phyloP scores from a whole-genome alignment of 495 filamentous ascomycete species.

The Tuber magnatum region DNA sequence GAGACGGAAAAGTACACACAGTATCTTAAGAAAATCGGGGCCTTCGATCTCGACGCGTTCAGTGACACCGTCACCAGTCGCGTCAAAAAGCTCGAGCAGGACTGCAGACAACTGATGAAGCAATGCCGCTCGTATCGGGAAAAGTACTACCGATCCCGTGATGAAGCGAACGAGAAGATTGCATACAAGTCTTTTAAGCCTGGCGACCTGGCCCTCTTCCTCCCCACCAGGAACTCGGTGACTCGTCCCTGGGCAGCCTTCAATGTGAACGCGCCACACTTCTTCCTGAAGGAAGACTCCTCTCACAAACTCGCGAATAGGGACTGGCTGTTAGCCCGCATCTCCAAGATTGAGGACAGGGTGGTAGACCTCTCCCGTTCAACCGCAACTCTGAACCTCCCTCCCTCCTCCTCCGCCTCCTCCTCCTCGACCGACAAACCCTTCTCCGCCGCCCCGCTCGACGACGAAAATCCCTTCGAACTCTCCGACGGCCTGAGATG shows the following conservation, averaged over 20 bases:
- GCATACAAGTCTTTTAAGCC: constrained; percentile 95
- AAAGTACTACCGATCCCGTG: constrained; percentile 72
- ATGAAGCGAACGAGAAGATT: constrained; percentile 91
- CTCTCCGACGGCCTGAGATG: constrained; percentile 90
- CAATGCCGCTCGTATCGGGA: constrained; percentile 82
- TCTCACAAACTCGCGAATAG: constrained; percentile 69
- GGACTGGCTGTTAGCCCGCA: constrained; percentile 92
- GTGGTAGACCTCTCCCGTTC: constrained; percentile 86
- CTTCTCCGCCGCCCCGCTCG: constrained; percentile 47
- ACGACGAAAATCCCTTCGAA: constrained; percentile 96
- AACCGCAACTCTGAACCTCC: constrained; percentile 49
- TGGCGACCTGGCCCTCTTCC: constrained; percentile 89
- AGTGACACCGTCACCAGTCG: constrained; percentile 75
- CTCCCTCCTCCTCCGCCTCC: constrained; percentile 22
- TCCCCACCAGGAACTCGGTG: constrained; percentile 86
- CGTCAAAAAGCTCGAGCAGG: constrained; percentile 79
- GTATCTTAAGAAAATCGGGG: constrained; percentile 60
- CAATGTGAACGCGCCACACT: constrained; percentile 93
- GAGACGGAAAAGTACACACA: constrained; percentile 64
- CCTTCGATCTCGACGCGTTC: constrained; percentile 75
- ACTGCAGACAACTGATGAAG: constrained; percentile 81
- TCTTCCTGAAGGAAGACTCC: constrained; percentile 91
- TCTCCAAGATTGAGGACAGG: constrained; percentile 82
- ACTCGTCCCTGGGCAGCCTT: constrained; percentile 97
- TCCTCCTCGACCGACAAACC: not conserved